These are phyloP conservation scores for Clonostachys rhizophaga DNA, from an alignment of 2,329 filamentous ascomycete genomes.

Conservation along the genomic window DNA sequence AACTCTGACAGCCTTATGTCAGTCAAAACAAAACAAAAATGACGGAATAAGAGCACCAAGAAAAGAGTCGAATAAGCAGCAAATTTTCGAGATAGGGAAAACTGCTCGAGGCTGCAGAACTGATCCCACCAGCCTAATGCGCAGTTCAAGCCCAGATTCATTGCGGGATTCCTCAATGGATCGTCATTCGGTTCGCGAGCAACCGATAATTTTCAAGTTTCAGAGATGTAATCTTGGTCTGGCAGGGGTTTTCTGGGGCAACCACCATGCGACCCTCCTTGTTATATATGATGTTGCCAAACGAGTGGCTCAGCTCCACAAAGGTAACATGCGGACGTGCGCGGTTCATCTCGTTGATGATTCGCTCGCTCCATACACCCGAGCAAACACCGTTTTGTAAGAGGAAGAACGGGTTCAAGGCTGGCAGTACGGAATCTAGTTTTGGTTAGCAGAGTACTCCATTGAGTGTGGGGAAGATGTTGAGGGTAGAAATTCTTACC, in stretches of 20 bases:
- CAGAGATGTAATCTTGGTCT: constrained; percentile 43
- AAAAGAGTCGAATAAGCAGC: neutral
- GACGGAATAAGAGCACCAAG: neutral
- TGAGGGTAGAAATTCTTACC: constrained; percentile 30
- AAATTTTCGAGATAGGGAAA: too few species aligned
- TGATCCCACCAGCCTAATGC: too few species aligned
- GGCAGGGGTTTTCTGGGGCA: constrained; percentile 48
- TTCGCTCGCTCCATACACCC: constrained; percentile 68
- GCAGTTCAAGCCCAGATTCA: too few species aligned
- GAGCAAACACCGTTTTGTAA: constrained; percentile 56
- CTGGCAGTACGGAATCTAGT: constrained; percentile 60
- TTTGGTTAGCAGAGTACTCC: constrained; percentile 11
- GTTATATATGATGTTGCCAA: constrained; percentile 53
- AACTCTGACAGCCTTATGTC: neutral
- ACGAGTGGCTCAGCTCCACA: constrained; percentile 58
- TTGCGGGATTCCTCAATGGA: constrained; percentile 15
- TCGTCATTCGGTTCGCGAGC: constrained; percentile 31
- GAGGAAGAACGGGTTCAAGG: constrained; percentile 69
- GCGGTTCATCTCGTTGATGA: constrained; percentile 54
- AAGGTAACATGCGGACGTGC: constrained; percentile 56
- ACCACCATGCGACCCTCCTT: constrained; percentile 57
- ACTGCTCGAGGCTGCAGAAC: too few species aligned
- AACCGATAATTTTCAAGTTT: constrained; percentile 54
- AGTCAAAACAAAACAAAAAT: neutral
- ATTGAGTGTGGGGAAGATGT: neutral